These are phyloP conservation scores for Adansonia digitata DNA, from an alignment of 345 rosid species.

Conservation along the genomic window DNA sequence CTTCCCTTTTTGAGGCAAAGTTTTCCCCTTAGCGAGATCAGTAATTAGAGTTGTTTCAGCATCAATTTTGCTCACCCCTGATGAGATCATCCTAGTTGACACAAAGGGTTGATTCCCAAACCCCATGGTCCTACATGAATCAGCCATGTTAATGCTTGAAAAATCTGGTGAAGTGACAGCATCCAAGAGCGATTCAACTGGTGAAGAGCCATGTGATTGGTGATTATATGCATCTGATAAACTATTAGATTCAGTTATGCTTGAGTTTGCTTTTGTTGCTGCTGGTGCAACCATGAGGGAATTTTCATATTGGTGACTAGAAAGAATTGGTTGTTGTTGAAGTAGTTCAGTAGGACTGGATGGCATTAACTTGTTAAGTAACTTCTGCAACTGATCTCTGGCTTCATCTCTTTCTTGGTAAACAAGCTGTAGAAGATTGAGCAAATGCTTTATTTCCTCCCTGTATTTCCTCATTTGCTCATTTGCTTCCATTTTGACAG, in stretches of 20 bases:
- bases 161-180: slow-evolving; percentile 70
- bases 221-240: slow-evolving; percentile 43
- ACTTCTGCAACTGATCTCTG: slow-evolving; percentile 49
- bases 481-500: slow-evolving; percentile 50
- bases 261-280: slow-evolving; percentile 61
- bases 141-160: slow-evolving; percentile 48
- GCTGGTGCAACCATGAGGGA: slow-evolving; percentile 26
- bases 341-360: no score
- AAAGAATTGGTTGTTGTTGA: slow-evolving; percentile 18
- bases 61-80: slow-evolving; percentile 24
- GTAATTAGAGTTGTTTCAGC: slow-evolving; percentile 38
- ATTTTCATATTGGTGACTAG: slow-evolving; percentile 15
- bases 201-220: slow-evolving; percentile 56
- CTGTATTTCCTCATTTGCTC: slow-evolving; percentile 48
- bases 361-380: slow-evolving; percentile 39
- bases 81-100: slow-evolving; percentile 16
- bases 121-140: slow-evolving; percentile 25
- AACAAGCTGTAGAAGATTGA: slow-evolving; percentile 50
- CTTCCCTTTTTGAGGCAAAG: slow-evolving; percentile 66
- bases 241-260: slow-evolving; percentile 75
- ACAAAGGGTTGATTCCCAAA: slow-evolving; percentile 22
- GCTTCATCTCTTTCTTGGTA: slow-evolving; percentile 82
- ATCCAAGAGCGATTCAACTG: slow-evolving; percentile 65
- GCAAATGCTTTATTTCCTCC: slow-evolving; percentile 43
- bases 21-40: slow-evolving; percentile 43